Conservation (phyloP, 345 rosid genomes). For the Citrus inodora region DNA sequence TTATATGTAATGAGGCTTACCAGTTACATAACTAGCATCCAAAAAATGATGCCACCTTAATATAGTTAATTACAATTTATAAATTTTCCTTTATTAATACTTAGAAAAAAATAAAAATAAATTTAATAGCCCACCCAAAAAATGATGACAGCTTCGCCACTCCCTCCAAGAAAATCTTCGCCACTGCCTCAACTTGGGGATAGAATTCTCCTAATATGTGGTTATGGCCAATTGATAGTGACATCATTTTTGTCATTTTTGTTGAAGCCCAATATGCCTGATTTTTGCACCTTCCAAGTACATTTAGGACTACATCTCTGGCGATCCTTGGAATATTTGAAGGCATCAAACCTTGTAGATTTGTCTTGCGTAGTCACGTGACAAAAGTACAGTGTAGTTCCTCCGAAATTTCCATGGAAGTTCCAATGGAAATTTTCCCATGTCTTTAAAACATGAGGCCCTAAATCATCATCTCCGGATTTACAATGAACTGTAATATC, state of each 20-base stretch:
- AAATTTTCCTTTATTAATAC: no score
- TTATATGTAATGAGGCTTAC: no score
- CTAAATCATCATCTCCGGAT: not conserved
- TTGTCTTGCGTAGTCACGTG: not conserved
- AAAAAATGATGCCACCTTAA: no score
- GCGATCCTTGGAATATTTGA: not conserved
- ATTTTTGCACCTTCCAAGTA: not conserved
- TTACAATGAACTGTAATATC: not conserved
- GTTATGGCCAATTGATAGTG: not conserved
- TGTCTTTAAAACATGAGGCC: not conserved
- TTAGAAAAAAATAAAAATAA: no score
- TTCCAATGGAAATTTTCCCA: not conserved
- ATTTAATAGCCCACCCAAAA: no score
- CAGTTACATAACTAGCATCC: no score
- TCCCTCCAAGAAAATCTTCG: no score
- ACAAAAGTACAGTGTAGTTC: not conserved
- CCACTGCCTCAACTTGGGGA: no score
- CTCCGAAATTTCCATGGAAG: not conserved
- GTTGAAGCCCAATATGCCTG: not conserved
- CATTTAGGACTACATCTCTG: not conserved
- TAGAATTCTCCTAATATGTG: not conserved
- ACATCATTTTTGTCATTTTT: not conserved
- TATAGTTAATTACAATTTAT: no score
- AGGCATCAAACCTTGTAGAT: not conserved
- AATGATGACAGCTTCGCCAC: no score